Percentiles rank a stretch among this genome's conserved stretches.
Conservation (phyloP, 1,139 yeast genomes). For the Suhomyces bribrorum region DNA sequence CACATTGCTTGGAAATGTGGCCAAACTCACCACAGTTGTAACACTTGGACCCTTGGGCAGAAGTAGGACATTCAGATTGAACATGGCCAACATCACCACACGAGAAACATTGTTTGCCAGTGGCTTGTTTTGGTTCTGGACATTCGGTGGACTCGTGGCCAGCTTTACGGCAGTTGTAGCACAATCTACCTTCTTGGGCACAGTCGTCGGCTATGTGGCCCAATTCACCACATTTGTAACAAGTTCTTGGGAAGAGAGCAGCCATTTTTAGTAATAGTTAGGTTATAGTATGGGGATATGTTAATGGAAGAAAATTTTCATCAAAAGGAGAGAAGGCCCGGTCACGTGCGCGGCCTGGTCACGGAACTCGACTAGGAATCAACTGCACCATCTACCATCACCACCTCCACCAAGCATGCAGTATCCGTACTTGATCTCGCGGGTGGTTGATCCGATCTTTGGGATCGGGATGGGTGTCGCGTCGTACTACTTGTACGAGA, state of each 20-base stretch:
- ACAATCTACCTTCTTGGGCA: constrained; percentile 77
- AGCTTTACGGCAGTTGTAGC: constrained; percentile 90
- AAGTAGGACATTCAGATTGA: constrained; percentile 63
- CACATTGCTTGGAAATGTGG: constrained; percentile 78
- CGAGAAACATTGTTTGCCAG: constrained; percentile 85
- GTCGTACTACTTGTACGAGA: constrained; percentile 63
- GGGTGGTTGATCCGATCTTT: constrained; percentile 56
- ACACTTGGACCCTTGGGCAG: constrained; percentile 52
- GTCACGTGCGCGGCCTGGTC: not conserved
- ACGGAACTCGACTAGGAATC: not conserved
- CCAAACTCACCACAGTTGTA: constrained; percentile 72
- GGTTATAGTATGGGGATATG: not conserved
- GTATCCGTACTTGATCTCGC: constrained; percentile 40
- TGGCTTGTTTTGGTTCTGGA: constrained; percentile 81
- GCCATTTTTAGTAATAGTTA: constrained; percentile 40
- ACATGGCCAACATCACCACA: constrained; percentile 77
- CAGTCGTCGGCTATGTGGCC: constrained; percentile 92
- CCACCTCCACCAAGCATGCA: constrained; percentile 23
- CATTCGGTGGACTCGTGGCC: constrained; percentile 91
- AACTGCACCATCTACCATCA: not conserved
- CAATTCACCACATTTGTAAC: constrained; percentile 89
- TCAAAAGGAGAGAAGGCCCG: constrained; percentile 1
- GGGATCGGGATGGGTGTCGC: constrained; percentile 59
- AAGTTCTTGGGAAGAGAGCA: constrained; percentile 77
- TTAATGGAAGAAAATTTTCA: constrained; percentile 14